Conservation (phyloP, 768 basidiomycete genomes). For the Pleurotus eryngii region DNA sequence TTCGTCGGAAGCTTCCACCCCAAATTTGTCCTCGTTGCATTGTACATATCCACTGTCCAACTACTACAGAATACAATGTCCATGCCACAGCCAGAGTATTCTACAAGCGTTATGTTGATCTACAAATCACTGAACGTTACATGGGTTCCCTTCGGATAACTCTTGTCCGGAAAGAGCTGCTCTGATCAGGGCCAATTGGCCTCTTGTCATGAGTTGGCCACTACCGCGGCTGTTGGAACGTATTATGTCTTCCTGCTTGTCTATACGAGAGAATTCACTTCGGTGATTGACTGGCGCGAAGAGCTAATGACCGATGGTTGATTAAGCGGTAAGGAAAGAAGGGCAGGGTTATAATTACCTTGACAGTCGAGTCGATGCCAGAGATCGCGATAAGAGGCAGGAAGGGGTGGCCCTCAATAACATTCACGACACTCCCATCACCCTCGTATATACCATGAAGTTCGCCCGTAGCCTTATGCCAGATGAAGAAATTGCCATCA, state of each 20-base stretch:
- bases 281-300: slow-evolving; percentile 54
- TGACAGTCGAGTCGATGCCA: slow-evolving; percentile 84
- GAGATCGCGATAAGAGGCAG: slow-evolving; percentile 82
- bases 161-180: not conserved
- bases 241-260: slow-evolving; percentile 52
- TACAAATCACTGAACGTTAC: not conserved
- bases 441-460: slow-evolving; percentile 82
- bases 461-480: slow-evolving; percentile 65
- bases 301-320: slow-evolving; percentile 35
- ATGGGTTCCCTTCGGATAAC: not conserved
- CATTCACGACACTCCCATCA: slow-evolving; percentile 79
- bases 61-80: not conserved
- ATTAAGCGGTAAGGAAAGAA: slow-evolving; percentile 5
- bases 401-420: slow-evolving; percentile 79
- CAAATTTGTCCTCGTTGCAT: slow-evolving; percentile 8
- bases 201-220: not conserved
- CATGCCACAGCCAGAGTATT: not conserved
- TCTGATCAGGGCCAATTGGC: slow-evolving; percentile 4
- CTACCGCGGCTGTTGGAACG: slow-evolving; percentile 37
- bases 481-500: slow-evolving; percentile 85
- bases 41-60: not conserved
- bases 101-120: not conserved
- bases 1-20: slow-evolving; percentile 4
- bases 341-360: slow-evolving; percentile 40
- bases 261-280: slow-evolving; percentile 53